phyloP scores from a whole-genome alignment of 2,329 filamentous ascomycete genomes.

The Purpureocillium lavendulum region DNA sequence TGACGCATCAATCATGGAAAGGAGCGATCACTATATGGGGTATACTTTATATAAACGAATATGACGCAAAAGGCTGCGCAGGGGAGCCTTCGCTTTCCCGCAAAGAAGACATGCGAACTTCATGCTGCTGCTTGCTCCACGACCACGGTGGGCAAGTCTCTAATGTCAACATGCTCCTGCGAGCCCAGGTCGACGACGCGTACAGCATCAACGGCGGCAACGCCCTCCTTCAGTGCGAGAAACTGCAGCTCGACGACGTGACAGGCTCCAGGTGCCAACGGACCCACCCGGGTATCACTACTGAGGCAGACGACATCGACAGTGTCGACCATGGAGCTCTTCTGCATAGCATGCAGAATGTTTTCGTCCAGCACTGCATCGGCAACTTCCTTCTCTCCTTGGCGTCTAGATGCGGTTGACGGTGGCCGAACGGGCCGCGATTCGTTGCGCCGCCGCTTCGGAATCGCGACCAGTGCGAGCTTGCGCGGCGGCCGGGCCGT shows the following conservation, averaged over 20 bases:
- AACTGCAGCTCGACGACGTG: conserved; percentile 68
- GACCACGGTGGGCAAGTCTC: conserved; percentile 63
- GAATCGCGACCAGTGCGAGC: conserved; percentile 60
- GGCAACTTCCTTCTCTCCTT: conserved; percentile 37
- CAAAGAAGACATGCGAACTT: no score
- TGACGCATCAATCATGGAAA: no score
- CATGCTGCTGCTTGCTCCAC: conserved; percentile 29
- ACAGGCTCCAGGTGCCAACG: conserved; percentile 62
- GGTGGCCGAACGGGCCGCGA: conserved; percentile 43
- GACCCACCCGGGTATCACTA: conserved; percentile 65
- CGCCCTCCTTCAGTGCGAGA: conserved; percentile 56
- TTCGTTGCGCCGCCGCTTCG: conserved; percentile 54
- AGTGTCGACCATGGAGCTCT: conserved; percentile 52
- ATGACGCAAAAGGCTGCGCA: no score
- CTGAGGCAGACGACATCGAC: conserved; percentile 68
- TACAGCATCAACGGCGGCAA: conserved; percentile 63
- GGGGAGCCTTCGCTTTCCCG: no score
- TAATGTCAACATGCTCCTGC: conserved; percentile 70
- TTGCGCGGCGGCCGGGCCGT: conserved; percentile 46
- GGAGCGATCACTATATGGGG: no score
- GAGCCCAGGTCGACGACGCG: conserved; percentile 65
- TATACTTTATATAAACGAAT: no score
- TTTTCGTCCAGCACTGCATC: conserved; percentile 66
- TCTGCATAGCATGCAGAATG: conserved; percentile 62
- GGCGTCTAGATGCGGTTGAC: conserved; percentile 34